Percentiles rank a stretch among this genome's conserved stretches.
Evolutionary conservation across 2,329 filamentous ascomycete genomes (phyloP).

Genomic region (Thielaviopsis musarum): DNA sequence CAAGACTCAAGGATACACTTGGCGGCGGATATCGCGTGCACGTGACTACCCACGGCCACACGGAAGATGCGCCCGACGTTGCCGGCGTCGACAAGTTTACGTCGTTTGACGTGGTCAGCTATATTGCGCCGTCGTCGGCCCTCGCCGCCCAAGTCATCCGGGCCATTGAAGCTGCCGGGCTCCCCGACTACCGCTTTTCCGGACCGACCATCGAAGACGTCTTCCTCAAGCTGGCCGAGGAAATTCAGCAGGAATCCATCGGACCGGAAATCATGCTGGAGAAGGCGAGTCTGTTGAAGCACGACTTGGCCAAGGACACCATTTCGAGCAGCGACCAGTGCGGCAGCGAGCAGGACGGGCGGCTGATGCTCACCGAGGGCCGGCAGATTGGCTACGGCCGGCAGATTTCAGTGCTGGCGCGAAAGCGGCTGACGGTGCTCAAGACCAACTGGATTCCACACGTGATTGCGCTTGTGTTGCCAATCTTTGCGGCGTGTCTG

Average conservation of each 20-base stretch:
- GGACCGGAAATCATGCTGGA: conserved; percentile 24
- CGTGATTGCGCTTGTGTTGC: conserved; percentile 55
- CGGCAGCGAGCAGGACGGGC: conserved; percentile 16
- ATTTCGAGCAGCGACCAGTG: not conserved
- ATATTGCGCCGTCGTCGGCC: conserved; percentile 51
- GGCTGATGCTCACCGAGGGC: conserved; percentile 48
- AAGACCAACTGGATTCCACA: conserved; percentile 66
- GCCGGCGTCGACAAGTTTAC: conserved; percentile 38
- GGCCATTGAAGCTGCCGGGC: conserved; percentile 45
- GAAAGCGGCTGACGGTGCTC: conserved; percentile 62
- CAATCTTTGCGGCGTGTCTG: conserved; percentile 62
- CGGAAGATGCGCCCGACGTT: conserved; percentile 28
- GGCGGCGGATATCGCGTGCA: conserved; percentile 77
- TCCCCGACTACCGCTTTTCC: conserved; percentile 68
- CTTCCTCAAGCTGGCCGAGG: conserved; percentile 72
- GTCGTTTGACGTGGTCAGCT: conserved; percentile 55
- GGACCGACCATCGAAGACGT: conserved; percentile 88
- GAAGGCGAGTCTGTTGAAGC: conserved; percentile 15
- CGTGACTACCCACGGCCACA: conserved; percentile 30
- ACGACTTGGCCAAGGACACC: conserved; percentile 11
- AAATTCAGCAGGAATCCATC: conserved; percentile 32
- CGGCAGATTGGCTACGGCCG: conserved; percentile 48
- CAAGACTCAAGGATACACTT: conserved; percentile 65
- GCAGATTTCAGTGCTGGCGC: conserved; percentile 59
- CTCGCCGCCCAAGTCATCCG: conserved; percentile 57